A percentile compares a stretch with the other conserved stretches of the same genome.
phyloP scores from a whole-genome alignment of 2,329 filamentous ascomycete species.

The Aspergillus sp. region DNA sequence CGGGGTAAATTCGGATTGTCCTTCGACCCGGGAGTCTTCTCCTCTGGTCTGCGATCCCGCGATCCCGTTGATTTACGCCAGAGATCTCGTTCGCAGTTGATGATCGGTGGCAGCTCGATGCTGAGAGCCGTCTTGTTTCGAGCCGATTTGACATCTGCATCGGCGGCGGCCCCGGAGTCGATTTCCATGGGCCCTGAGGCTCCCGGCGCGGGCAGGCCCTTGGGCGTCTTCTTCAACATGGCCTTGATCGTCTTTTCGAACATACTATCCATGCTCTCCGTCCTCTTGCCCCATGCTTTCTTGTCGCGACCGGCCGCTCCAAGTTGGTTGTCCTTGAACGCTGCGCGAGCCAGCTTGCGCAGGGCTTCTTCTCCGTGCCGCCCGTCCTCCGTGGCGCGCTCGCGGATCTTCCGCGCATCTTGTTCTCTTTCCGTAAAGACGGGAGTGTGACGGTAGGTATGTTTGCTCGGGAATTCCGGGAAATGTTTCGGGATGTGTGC shows the following conservation, averaged over 20 bases:
- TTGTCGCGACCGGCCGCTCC: slow-evolving; percentile 44
- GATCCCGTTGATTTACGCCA: slow-evolving; percentile 52
- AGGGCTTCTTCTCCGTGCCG: slow-evolving; percentile 65
- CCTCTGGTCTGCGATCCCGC: slow-evolving; percentile 33
- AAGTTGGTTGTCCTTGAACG: slow-evolving; percentile 41
- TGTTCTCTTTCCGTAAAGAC: slow-evolving; percentile 60
- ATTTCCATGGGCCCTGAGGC: slow-evolving; percentile 32
- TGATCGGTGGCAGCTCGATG: slow-evolving; percentile 49
- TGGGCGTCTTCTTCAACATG: slow-evolving; percentile 43
- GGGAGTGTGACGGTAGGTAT: slow-evolving; percentile 62
- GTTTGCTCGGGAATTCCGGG: slow-evolving; percentile 61
- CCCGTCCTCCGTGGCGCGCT: slow-evolving; percentile 65
- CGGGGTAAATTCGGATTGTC: slow-evolving; percentile 21
- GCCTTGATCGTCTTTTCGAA: slow-evolving; percentile 58
- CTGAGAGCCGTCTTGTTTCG: slow-evolving; percentile 29
- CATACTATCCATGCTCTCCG: slow-evolving; percentile 48
- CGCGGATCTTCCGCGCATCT: slow-evolving; percentile 60
- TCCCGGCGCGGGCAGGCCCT: slow-evolving; percentile 26
- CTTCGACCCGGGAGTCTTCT: slow-evolving; percentile 30
- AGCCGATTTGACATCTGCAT: slow-evolving; percentile 26
- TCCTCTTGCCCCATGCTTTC: slow-evolving; percentile 38
- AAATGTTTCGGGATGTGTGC: slow-evolving; percentile 61
- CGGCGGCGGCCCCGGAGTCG: slow-evolving; percentile 24
- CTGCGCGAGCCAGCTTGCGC: slow-evolving; percentile 57
- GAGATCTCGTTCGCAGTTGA: slow-evolving; percentile 61